A percentile compares a stretch with the other conserved stretches of the same genome.
Conservation (phyloP, 331 rosid species). For the Acacia concinna region DNA sequence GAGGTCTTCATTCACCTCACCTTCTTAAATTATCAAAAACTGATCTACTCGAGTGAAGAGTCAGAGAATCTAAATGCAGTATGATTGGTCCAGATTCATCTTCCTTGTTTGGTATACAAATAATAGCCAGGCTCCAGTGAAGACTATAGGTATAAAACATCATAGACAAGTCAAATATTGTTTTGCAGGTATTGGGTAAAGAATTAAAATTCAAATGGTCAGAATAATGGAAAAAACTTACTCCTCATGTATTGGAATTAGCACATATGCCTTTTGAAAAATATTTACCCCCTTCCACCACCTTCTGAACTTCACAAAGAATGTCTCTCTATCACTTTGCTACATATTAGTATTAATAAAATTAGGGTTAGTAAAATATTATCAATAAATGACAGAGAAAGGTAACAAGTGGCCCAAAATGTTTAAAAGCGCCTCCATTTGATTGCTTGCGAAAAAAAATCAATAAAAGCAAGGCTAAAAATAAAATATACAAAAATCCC, state of each 20-base stretch:
- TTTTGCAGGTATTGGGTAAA: background rate
- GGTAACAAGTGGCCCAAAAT: background rate
- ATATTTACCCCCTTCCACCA: slow-evolving; percentile 98
- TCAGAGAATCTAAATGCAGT: slow-evolving; percentile 91
- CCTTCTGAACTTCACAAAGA: slow-evolving; percentile 81
- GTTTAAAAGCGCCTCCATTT: background rate
- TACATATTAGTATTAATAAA: slow-evolving; percentile 39
- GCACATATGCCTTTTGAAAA: slow-evolving; percentile 85
- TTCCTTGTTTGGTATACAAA: slow-evolving; percentile 85
- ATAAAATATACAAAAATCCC: background rate
- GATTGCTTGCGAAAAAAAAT: background rate
- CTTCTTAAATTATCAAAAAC: slow-evolving; percentile 74
- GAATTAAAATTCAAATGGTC: slow-evolving; percentile 2
- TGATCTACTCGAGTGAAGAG: slow-evolving; percentile 76
- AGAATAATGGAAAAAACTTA: slow-evolving; percentile 42
- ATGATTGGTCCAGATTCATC: slow-evolving; percentile 84
- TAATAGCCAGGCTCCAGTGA: slow-evolving; percentile 96
- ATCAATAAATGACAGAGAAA: slow-evolving; percentile 11
- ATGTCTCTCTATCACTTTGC: slow-evolving; percentile 54
- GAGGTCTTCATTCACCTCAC: slow-evolving; percentile 47
- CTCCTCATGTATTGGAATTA: slow-evolving; percentile 92
- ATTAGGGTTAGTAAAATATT: slow-evolving; percentile 32
- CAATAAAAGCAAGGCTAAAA: background rate
- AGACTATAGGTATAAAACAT: slow-evolving; percentile 50
- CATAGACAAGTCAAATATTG: slow-evolving; percentile 24